These are phyloP conservation scores for Jatropha curcas DNA, from an alignment of 345 rosid genomes.

Conservation along the genomic window DNA sequence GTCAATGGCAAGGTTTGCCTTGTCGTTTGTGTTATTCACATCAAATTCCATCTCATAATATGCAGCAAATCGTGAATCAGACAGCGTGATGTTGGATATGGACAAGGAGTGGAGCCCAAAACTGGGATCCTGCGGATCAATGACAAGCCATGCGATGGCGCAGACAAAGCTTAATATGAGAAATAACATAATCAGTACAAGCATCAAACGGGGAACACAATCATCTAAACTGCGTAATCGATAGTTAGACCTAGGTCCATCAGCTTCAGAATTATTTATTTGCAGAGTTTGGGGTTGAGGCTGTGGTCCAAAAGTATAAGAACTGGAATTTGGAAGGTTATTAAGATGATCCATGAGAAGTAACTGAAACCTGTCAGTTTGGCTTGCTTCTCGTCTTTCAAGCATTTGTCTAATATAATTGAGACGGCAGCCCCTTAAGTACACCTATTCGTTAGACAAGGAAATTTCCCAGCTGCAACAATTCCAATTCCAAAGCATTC, in stretches of 20 bases:
- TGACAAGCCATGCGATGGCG: slow-evolving; percentile 26
- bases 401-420: too few relatives aligned
- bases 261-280: neutral
- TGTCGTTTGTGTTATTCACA: slow-evolving; percentile 27
- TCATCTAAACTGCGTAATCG: neutral
- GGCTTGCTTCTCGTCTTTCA: neutral
- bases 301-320: neutral
- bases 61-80: slow-evolving; percentile 5
- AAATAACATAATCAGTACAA: neutral
- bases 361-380: too few relatives aligned
- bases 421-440: too few relatives aligned
- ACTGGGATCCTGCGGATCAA: slow-evolving; percentile 30
- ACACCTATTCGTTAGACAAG: too few relatives aligned
- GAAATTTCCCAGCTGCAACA: too few relatives aligned
- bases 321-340: neutral
- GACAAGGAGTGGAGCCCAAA: slow-evolving; percentile 25
- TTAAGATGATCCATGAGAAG: neutral
- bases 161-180: neutral
- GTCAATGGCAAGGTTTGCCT: slow-evolving; percentile 15
- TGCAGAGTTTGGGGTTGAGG: neutral
- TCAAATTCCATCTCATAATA: slow-evolving; percentile 12
- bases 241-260: neutral
- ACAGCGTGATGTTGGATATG: slow-evolving; percentile 23
- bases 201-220: neutral
- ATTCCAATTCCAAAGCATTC: too few relatives aligned